Evolutionary conservation across 1,284 basidiomycete genomes (phyloP), one percentile per base, ranked within the genome.

Genomic region (Agroathelia rolfsii): DNA sequence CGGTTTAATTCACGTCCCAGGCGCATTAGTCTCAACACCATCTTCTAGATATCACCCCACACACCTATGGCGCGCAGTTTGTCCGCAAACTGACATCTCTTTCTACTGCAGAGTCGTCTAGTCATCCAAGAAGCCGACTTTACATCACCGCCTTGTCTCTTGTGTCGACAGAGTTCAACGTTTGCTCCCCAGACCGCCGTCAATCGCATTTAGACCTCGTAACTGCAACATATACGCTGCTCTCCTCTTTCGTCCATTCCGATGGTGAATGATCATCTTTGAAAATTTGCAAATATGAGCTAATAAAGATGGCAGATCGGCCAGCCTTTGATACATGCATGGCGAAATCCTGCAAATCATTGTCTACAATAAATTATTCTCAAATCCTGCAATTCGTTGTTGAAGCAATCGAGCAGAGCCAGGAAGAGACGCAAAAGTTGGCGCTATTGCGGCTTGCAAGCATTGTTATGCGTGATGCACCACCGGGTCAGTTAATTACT

Each of bases 401-500:
- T 2, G 66, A 71, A 28, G 58, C 60, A 0, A 47, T 79, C 16
- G 54, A n/a, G 54, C 50, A 10, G 42, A 44, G 28, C 22, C 43
- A 0, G 40, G 43, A 9, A 40, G 55, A 5, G 34, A 40, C 2
- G 30, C 40, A 1, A 32, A 47, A 17, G 53, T 58, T 17, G 44
- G 62, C 2, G 45, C 51, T 8, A 3, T 52, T 78, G 6, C 68
- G 62, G 36, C 50, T 76, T 7, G 60, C 68, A 3, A 52, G 53
- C 0, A 37, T 72, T 4, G 41, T 77, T 18, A 42, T 78, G 25
- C 64, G 56, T 24, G 61, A 72, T 29, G 62, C 76, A 41, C 78
- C 80, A 2, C 67, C 69, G 53, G 67, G 78, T 76, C 42, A 32
- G 54, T 46, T 27, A n/a, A n/a, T n/a, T n/a, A n/a, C n/a, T n/a